phyloP scores from a whole-genome alignment of 2,329 filamentous ascomycete genomes.

The Alternaria angustiovoidea region DNA sequence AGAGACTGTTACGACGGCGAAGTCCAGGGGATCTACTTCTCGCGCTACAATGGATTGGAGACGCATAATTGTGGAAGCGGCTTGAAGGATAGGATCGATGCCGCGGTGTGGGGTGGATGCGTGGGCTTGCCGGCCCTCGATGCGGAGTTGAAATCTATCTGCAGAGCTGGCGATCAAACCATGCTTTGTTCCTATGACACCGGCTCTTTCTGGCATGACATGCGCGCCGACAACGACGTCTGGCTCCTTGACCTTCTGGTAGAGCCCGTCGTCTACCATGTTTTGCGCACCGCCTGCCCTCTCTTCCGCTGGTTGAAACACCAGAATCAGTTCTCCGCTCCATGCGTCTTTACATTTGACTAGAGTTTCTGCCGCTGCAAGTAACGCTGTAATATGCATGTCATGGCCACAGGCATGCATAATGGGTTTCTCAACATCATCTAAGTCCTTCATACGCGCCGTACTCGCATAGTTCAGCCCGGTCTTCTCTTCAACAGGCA shows the following conservation, averaged over 20 bases:
- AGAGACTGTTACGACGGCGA: conserved; percentile 66
- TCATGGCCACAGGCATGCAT: conserved; percentile 75
- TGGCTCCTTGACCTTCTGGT: conserved; percentile 62
- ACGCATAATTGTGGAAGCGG: conserved; percentile 63
- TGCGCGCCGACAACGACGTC: conserved; percentile 67
- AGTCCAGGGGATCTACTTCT: conserved; percentile 62
- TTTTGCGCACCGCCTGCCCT: conserved; percentile 67
- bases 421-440: conserved; percentile 62
- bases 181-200: conserved; percentile 52
- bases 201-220: conserved; percentile 58
- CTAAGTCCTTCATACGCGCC: conserved; percentile 53
- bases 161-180: conserved; percentile 54
- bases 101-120: conserved; percentile 64
- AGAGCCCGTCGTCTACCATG: conserved; percentile 69
- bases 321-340: conserved; percentile 68
- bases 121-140: conserved; percentile 68
- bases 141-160: conserved; percentile 57
- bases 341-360: conserved; percentile 57
- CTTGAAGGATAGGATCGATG: conserved; percentile 67
- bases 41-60: conserved; percentile 68
- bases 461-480: conserved; percentile 64
- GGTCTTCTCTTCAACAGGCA: conserved; percentile 66
- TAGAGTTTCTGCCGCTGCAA: conserved; percentile 64
- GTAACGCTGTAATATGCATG: conserved; percentile 67
- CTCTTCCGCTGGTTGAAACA: conserved; percentile 76